These are phyloP conservation scores for Mucor circinelloides DNA, from an alignment of 371 early-diverging fungal genomes.

Conservation along the genomic window DNA sequence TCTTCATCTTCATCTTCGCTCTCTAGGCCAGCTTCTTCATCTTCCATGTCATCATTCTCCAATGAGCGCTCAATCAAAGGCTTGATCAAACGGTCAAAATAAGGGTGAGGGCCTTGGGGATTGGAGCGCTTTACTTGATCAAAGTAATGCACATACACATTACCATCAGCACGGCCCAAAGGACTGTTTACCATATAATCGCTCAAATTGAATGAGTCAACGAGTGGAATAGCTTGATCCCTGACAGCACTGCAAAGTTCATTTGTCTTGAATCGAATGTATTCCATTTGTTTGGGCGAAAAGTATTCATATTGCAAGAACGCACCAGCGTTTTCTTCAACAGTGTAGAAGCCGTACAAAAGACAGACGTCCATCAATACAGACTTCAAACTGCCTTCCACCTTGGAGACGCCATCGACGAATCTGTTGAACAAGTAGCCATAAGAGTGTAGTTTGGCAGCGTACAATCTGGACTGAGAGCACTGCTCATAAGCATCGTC, in stretches of 20 bases:
- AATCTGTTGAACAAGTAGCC: slow-evolving; percentile 89
- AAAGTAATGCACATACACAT: slow-evolving; percentile 89
- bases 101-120: slow-evolving; percentile 75
- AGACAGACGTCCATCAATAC: slow-evolving; percentile 70
- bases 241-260: slow-evolving; percentile 72
- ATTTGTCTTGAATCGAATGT: slow-evolving; percentile 65
- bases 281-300: slow-evolving; percentile 69
- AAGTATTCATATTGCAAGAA: slow-evolving; percentile 89
- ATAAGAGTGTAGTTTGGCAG: slow-evolving; percentile 85
- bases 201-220: slow-evolving; percentile 86
- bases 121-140: slow-evolving; percentile 77
- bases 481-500: slow-evolving; percentile 88
- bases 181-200: slow-evolving; percentile 92
- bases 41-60: slow-evolving; percentile 58
- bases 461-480: slow-evolving; percentile 80
- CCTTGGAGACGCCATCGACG: slow-evolving; percentile 68
- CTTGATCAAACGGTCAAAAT: slow-evolving; percentile 81
- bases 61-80: slow-evolving; percentile 74
- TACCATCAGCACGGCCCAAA: slow-evolving; percentile 86
- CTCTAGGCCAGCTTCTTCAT: slow-evolving; percentile 38
- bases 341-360: slow-evolving; percentile 83
- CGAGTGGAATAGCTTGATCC: slow-evolving; percentile 81
- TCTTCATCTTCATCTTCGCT: slow-evolving; percentile 40
- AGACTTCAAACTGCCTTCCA: slow-evolving; percentile 47
- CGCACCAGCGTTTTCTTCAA: slow-evolving; percentile 82